A percentile compares a stretch with the other conserved stretches of the same genome.
phyloP scores from a whole-genome alignment of 371 early-diverging fungal species.

The Synchytrium microbalum region DNA sequence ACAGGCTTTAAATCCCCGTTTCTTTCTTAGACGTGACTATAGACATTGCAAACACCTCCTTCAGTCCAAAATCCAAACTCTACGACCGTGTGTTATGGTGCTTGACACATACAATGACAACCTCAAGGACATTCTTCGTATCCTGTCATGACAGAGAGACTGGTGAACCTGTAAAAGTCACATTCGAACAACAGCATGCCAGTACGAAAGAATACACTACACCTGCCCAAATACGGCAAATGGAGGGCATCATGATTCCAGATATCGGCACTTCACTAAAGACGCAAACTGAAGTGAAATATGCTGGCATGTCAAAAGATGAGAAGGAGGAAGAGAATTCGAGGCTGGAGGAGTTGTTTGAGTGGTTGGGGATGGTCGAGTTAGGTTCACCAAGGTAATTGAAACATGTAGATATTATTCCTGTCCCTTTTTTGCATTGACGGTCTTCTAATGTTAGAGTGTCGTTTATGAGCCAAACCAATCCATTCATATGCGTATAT shows the following conservation, averaged over 20 bases:
- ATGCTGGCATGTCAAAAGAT: background rate
- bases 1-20: no score
- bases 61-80: conserved; percentile 12
- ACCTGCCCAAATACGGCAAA: background rate
- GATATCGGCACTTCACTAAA: background rate
- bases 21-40: conserved; percentile 9
- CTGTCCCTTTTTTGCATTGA: no score
- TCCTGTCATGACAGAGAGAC: background rate
- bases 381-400: conserved; percentile 45
- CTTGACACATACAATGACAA: conserved; percentile 16
- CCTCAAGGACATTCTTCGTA: conserved; percentile 4
- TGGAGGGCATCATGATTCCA: background rate
- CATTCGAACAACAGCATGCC: background rate
- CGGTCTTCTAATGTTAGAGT: conserved; percentile 19
- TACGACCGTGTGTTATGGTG: conserved; percentile 20
- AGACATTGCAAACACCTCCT: conserved; percentile 7
- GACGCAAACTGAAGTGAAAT: background rate
- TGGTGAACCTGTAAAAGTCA: background rate
- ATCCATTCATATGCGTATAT: conserved; percentile 23
- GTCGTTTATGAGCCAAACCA: conserved; percentile 19
- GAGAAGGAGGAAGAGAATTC: background rate
- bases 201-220: background rate
- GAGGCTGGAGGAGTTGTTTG: conserved; percentile 32
- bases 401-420: no score
- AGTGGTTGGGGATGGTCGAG: conserved; percentile 56